Evolutionary conservation across 1,284 basidiomycete genomes (phyloP).

Genomic region (Earliella scabrosa): DNA sequence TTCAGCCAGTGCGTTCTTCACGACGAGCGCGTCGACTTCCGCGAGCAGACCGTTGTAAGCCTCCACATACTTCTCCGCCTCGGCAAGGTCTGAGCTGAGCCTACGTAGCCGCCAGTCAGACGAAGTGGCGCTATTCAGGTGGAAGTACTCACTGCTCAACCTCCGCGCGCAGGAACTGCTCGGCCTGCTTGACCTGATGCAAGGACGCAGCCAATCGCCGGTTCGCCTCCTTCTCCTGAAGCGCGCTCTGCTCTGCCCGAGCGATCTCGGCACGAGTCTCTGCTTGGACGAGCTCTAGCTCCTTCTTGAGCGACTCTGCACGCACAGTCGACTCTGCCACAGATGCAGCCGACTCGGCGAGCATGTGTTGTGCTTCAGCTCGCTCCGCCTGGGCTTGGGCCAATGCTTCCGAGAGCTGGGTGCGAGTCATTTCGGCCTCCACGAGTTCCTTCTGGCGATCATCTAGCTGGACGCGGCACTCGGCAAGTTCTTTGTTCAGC

Average conservation of each 20-base stretch:
- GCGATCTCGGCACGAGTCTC: conserved; percentile 29
- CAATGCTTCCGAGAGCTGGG: conserved; percentile 44
- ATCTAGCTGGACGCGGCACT: conserved; percentile 32
- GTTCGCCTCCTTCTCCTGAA: conserved; percentile 54
- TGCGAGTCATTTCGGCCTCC: conserved; percentile 41
- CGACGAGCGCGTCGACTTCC: conserved; percentile 63
- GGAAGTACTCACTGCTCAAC: conserved; percentile 56
- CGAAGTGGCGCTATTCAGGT: not conserved
- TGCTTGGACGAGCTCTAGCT: conserved; percentile 30
- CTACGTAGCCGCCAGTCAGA: conserved; percentile 41
- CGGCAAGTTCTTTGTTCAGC: conserved; percentile 23
- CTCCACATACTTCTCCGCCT: conserved; percentile 65
- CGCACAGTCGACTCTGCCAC: conserved; percentile 31
- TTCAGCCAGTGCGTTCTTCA: conserved; percentile 75
- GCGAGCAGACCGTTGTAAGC: conserved; percentile 67
- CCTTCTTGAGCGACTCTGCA: conserved; percentile 26
- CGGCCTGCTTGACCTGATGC: conserved; percentile 59
- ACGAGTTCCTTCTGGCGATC: conserved; percentile 43
- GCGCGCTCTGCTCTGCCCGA: conserved; percentile 34
- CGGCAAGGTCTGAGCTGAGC: conserved; percentile 57
- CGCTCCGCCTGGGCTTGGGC: conserved; percentile 44
- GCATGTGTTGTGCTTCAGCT: conserved; percentile 28
- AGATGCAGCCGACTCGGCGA: conserved; percentile 33
- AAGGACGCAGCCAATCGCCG: conserved; percentile 53
- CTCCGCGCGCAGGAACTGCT: conserved; percentile 64